A percentile compares a stretch with the other conserved stretches of the same genome.
These are phyloP conservation scores for Cenchrus fungigraminus DNA, from an alignment of 176 grass and related monocot species.

Conservation along the genomic window DNA sequence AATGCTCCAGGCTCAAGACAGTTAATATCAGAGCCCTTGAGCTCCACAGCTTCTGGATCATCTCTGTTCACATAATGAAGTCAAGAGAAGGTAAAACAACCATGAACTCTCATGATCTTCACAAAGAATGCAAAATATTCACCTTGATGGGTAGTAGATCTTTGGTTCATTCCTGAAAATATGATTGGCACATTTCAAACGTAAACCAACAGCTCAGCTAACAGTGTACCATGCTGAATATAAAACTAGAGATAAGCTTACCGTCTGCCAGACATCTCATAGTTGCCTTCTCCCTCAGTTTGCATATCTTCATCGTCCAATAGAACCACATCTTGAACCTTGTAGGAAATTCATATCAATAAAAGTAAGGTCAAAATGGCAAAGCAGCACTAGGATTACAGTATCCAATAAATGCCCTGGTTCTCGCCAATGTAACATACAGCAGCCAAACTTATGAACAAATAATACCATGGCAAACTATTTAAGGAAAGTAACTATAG, in stretches of 20 bases:
- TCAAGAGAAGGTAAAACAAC: slow-evolving; percentile 24
- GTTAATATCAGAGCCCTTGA: slow-evolving; percentile 62
- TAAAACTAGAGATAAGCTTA: slow-evolving; percentile 34
- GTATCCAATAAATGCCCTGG: not conserved
- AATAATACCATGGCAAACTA: not conserved
- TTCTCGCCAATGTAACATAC: not conserved
- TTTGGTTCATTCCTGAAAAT: slow-evolving; percentile 66
- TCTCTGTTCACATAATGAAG: slow-evolving; percentile 64
- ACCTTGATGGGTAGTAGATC: slow-evolving; percentile 91
- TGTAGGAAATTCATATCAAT: slow-evolving; percentile 2
- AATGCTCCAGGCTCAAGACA: slow-evolving; percentile 70
- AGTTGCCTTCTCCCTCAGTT: slow-evolving; percentile 36
- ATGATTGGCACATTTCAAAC: slow-evolving; percentile 29
- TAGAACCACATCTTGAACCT: slow-evolving; percentile 67
- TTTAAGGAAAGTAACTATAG: not conserved
- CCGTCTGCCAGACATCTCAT: slow-evolving; percentile 38
- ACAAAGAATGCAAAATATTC: slow-evolving; percentile 38
- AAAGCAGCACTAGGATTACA: slow-evolving; percentile 29
- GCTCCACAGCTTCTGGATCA: slow-evolving; percentile 71
- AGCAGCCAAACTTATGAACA: slow-evolving; percentile 5
- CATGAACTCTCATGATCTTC: slow-evolving; percentile 25
- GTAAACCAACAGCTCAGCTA: slow-evolving; percentile 14
- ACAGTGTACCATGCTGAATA: slow-evolving; percentile 14
- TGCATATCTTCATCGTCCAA: slow-evolving; percentile 77
- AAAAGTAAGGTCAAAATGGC: slow-evolving; percentile 26